These are phyloP conservation scores for Colletotrichum magnum DNA, from an alignment of 2,329 filamentous ascomycete species.

Conservation along the genomic window DNA sequence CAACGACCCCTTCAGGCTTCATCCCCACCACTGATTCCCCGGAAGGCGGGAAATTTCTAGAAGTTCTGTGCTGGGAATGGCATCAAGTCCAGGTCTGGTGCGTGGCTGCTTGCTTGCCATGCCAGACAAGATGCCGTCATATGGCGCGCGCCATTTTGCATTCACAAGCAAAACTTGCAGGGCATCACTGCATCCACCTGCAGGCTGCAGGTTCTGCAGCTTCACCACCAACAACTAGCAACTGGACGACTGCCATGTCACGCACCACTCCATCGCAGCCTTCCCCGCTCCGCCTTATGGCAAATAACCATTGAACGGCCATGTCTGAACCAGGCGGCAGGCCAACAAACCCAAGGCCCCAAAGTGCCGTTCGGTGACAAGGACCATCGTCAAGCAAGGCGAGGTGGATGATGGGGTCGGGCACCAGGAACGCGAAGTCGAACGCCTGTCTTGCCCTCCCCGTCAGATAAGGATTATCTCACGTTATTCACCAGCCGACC, in stretches of 20 bases:
- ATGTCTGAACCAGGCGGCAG: slow-evolving; percentile 8
- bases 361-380: slow-evolving; percentile 24
- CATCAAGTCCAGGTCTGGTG: slow-evolving; percentile 30
- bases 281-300: slow-evolving; percentile 40
- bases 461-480: slow-evolving; percentile 20
- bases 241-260: slow-evolving; percentile 32
- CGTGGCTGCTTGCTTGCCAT: slow-evolving; percentile 7
- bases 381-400: slow-evolving; percentile 15
- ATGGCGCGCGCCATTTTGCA: slow-evolving; percentile 13
- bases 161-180: slow-evolving; percentile 18
- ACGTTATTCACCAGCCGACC: not conserved
- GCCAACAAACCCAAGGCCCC: slow-evolving; percentile 12
- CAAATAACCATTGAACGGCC: slow-evolving; percentile 27
- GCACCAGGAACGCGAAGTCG: not conserved
- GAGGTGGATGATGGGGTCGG: not conserved
- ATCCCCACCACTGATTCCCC: slow-evolving; percentile 1
- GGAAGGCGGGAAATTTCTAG: slow-evolving; percentile 23
- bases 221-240: slow-evolving; percentile 9
- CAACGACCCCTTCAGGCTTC: no score
- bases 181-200: slow-evolving; percentile 30
- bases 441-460: no score
- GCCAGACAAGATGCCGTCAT: slow-evolving; percentile 33
- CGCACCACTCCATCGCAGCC: slow-evolving; percentile 31
- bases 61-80: slow-evolving; percentile 29
- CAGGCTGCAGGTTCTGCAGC: slow-evolving; percentile 33